Evolutionary conservation across 2,329 filamentous ascomycete species (phyloP).

Genomic region (Pestalotiopsis sp.): DNA sequence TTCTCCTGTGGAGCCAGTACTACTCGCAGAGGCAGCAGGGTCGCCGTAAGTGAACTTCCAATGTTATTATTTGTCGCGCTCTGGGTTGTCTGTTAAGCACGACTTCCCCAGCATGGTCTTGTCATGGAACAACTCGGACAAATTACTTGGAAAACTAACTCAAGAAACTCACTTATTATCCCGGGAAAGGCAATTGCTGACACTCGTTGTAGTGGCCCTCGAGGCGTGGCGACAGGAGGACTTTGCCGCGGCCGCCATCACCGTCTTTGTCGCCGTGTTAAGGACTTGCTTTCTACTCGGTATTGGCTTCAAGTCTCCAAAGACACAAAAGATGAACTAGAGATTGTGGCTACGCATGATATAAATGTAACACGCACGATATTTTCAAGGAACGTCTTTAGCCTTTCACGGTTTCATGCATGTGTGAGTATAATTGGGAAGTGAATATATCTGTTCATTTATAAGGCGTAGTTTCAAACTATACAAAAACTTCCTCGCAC

Average conservation of each 20-base stretch:
- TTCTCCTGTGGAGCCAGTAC: neutral
- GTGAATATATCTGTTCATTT: neutral
- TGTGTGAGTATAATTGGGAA: neutral
- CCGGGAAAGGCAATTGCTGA: too few relatives aligned
- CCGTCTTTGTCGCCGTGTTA: neutral
- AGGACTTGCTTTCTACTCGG: neutral
- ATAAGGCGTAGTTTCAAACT: neutral
- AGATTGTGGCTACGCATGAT: neutral
- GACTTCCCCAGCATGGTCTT: too few relatives aligned
- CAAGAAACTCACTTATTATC: too few relatives aligned
- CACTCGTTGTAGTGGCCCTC: neutral
- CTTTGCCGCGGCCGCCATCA: neutral
- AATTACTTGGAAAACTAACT: too few relatives aligned
- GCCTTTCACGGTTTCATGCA: neutral
- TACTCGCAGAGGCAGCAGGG: neutral
- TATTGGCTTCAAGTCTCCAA: neutral
- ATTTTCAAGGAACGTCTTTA: neutral
- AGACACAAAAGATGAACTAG: neutral
- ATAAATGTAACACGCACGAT: neutral
- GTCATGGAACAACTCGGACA: too few relatives aligned
- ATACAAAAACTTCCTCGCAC: conserved; percentile 1
- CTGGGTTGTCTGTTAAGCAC: too few relatives aligned
- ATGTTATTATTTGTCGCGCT: too few relatives aligned
- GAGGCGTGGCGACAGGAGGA: neutral
- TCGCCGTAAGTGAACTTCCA: neutral